These are phyloP conservation scores for Proliferodiscus dingleyae DNA, from an alignment of 2,329 filamentous ascomycete genomes.

Conservation along the genomic window DNA sequence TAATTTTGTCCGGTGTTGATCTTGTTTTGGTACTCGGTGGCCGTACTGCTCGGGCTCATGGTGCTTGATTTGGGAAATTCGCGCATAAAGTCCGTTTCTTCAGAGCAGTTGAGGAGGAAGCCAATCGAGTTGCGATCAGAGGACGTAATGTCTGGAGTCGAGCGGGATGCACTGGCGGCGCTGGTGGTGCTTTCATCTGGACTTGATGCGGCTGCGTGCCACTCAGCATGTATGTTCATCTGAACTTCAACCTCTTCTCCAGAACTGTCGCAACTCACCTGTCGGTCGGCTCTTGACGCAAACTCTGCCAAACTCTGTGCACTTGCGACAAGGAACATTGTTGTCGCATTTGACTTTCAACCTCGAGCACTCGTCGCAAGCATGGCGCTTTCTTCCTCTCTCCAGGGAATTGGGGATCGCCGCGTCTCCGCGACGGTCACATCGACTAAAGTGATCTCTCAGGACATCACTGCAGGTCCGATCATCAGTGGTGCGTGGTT, in stretches of 20 bases:
- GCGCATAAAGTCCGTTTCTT: slow-evolving; percentile 27
- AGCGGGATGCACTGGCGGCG: slow-evolving; percentile 12
- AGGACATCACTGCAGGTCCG: slow-evolving; percentile 27
- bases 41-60: slow-evolving; percentile 16
- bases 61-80: slow-evolving; percentile 27
- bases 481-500: slow-evolving; percentile 4
- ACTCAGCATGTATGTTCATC: not conserved
- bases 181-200: slow-evolving; percentile 19
- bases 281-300: slow-evolving; percentile 26
- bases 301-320: slow-evolving; percentile 28
- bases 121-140: slow-evolving; percentile 31
- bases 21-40: slow-evolving; percentile 8
- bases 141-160: slow-evolving; percentile 21
- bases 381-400: slow-evolving; percentile 31
- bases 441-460: slow-evolving; percentile 31
- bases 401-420: slow-evolving; percentile 30
- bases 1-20: slow-evolving; percentile 6
- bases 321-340: slow-evolving; percentile 30
- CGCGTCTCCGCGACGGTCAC: slow-evolving; percentile 26
- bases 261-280: slow-evolving; percentile 18
- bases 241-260: no score
- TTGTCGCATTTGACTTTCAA: slow-evolving; percentile 33
- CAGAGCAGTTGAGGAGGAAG: slow-evolving; percentile 29
- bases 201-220: slow-evolving; percentile 18
- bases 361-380: slow-evolving; percentile 31